Evolutionary conservation across 2,329 filamentous ascomycete genomes (phyloP).

Genomic region (Fusarium sp.): DNA sequence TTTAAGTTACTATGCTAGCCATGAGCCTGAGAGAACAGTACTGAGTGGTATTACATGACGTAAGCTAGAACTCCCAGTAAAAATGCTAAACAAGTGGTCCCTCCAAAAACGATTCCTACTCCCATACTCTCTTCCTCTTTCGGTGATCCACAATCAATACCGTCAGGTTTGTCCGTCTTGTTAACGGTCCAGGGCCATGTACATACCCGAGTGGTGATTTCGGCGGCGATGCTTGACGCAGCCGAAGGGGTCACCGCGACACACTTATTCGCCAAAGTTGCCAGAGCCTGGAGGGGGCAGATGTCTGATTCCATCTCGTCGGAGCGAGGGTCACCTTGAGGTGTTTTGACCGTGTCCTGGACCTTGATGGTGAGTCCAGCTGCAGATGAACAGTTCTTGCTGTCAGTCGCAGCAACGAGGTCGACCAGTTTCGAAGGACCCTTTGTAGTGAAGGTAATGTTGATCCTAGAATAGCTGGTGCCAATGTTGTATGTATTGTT

Average conservation of each 20-base stretch:
- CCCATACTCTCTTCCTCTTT: not conserved
- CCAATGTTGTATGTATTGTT: not conserved
- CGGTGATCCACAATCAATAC: too few species aligned
- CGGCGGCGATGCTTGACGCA: not conserved
- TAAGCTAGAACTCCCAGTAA: not conserved
- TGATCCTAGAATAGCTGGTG: not conserved
- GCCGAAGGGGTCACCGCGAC: not conserved
- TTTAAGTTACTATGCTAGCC: too few species aligned
- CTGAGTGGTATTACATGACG: not conserved
- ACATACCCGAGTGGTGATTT: not conserved
- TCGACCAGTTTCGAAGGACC: not conserved
- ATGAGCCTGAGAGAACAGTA: not conserved
- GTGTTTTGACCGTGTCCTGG: not conserved
- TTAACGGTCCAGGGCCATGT: not conserved
- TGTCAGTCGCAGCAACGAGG: not conserved
- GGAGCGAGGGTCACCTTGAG: not conserved
- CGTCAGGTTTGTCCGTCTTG: too few species aligned
- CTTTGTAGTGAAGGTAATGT: conserved; percentile 3
- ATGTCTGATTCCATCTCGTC: not conserved
- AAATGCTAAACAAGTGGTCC: not conserved
- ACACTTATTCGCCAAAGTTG: not conserved
- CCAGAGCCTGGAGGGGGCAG: not conserved
- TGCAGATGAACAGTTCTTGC: not conserved
- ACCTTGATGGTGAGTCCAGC: not conserved
- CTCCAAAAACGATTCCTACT: not conserved